Evolutionary conservation across 306 rosid genomes (phyloP).

Genomic region (Gillenia trifoliata): DNA sequence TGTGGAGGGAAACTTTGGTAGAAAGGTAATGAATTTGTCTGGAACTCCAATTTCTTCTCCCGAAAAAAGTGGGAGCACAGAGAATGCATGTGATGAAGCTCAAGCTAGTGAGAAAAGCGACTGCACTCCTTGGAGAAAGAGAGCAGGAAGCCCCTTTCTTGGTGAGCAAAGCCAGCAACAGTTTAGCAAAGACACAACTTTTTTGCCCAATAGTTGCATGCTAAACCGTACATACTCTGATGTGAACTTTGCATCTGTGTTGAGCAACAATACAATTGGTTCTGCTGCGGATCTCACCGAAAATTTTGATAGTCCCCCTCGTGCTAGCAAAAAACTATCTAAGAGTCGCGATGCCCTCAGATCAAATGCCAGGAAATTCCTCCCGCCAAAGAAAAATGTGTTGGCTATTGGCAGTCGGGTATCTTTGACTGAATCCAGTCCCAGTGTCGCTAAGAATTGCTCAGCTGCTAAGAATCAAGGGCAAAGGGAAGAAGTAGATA

Average conservation of each 20-base stretch:
- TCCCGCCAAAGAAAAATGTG: conserved; percentile 12
- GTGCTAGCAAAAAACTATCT: conserved; percentile 18
- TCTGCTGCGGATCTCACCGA: conserved; percentile 6
- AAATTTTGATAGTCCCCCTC: conserved; percentile 10
- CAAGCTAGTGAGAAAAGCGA: conserved; percentile 23
- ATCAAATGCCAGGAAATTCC: conserved; percentile 23
- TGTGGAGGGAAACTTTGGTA: conserved; percentile 19
- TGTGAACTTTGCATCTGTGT: conserved; percentile 10
- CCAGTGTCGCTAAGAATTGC: conserved; percentile 2
- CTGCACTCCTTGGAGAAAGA: conserved; percentile 24
- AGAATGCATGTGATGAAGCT: conserved; percentile 19
- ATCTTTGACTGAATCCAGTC: conserved; percentile 20
- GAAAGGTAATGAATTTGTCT: conserved; percentile 12
- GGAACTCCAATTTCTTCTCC: conserved; percentile 28
- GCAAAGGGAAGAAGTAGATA: conserved; percentile 21
- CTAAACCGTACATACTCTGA: conserved; percentile 12
- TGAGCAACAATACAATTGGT: conserved; percentile 15
- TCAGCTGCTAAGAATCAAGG: conserved; percentile 19
- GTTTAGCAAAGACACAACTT: conserved; percentile 18
- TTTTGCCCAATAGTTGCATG: conserved; percentile 14
- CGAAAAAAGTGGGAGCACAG: conserved; percentile 28
- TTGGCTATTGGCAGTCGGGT: conserved; percentile 11
- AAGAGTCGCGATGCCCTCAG: conserved; percentile 15
- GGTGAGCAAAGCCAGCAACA: conserved; percentile 18
- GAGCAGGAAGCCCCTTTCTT: conserved; percentile 26